Evolutionary conservation across 2,329 filamentous ascomycete genomes (phyloP).

Genomic region (Fusarium sp.): DNA sequence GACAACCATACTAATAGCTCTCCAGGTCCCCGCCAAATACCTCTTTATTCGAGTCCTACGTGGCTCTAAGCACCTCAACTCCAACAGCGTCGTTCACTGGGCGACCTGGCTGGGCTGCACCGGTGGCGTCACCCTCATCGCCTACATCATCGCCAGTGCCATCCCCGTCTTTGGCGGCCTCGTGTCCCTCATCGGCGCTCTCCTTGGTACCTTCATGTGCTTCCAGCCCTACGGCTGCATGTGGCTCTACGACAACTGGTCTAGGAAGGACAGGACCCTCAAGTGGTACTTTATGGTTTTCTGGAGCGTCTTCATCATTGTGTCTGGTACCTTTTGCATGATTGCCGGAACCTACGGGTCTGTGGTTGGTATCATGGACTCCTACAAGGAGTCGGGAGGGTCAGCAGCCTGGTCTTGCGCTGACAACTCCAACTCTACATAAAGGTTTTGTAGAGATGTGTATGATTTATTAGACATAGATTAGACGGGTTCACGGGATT

Average conservation of each 20-base stretch:
- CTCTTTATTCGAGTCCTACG: conserved; percentile 51
- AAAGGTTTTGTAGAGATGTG: neutral
- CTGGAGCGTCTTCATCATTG: conserved; percentile 29
- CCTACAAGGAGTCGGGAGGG: neutral
- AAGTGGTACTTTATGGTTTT: conserved; percentile 18
- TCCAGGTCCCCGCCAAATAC: conserved; percentile 47
- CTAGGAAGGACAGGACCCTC: neutral
- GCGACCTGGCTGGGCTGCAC: conserved; percentile 47
- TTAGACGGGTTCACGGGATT: neutral
- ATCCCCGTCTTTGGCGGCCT: conserved; percentile 37
- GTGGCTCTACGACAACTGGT: conserved; percentile 40
- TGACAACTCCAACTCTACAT: conserved; percentile 28
- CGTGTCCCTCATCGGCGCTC: conserved; percentile 33
- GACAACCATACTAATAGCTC: neutral
- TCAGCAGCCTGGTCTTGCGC: conserved; percentile 20
- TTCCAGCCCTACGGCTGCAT: conserved; percentile 41
- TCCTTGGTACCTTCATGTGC: conserved; percentile 38
- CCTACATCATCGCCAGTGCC: conserved; percentile 39
- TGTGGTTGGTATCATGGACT: conserved; percentile 12
- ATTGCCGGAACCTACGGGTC: conserved; percentile 34
- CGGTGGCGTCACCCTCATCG: conserved; percentile 17
- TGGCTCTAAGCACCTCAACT: conserved; percentile 49
- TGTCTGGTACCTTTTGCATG: conserved; percentile 32
- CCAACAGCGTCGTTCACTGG: conserved; percentile 50
- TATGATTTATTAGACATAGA: conserved; percentile 14